Percentiles rank a stretch among this genome's conserved stretches.
Evolutionary conservation across 176 grass and related monocot species (phyloP).

Genomic region (Zea mays): DNA sequence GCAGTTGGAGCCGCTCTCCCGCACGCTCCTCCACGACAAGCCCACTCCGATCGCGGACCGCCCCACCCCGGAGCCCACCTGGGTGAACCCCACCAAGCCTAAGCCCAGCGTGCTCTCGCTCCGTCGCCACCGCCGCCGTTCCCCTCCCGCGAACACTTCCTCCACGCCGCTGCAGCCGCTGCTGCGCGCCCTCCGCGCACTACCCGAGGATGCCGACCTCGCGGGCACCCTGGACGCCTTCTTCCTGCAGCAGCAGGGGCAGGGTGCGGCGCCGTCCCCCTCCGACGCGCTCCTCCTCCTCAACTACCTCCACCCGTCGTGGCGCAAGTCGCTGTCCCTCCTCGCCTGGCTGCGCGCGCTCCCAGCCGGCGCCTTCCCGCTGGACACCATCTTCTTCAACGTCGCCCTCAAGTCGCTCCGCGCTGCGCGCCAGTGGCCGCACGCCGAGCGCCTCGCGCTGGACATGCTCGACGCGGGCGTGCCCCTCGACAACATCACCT

Average conservation of each 20-base stretch:
- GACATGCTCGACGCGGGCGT: slow-evolving; percentile 64
- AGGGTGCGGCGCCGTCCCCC: slow-evolving; percentile 40
- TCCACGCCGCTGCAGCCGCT: slow-evolving; percentile 42
- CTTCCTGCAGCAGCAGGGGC: slow-evolving; percentile 34
- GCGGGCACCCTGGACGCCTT: slow-evolving; percentile 40
- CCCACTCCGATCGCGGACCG: slow-evolving; percentile 12
- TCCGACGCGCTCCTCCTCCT: slow-evolving; percentile 72
- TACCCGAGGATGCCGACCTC: slow-evolving; percentile 51
- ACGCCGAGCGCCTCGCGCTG: slow-evolving; percentile 57
- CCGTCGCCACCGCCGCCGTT: slow-evolving; percentile 57
- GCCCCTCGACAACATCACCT: slow-evolving; percentile 87
- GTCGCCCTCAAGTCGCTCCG: slow-evolving; percentile 79
- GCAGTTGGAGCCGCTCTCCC: slow-evolving; percentile 67
- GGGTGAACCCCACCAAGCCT: slow-evolving; percentile 80
- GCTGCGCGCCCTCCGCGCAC: slow-evolving; percentile 51
- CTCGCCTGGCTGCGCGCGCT: slow-evolving; percentile 52
- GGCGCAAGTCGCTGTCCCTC: slow-evolving; percentile 68
- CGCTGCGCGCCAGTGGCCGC: slow-evolving; percentile 57
- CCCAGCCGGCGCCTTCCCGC: slow-evolving; percentile 17
- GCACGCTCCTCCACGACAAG: slow-evolving; percentile 65
- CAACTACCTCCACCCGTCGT: slow-evolving; percentile 63
- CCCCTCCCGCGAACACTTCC: slow-evolving; percentile 39
- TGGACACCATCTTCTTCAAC: slow-evolving; percentile 86
- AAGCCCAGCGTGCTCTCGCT: slow-evolving; percentile 74
- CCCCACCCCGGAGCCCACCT: slow-evolving; percentile 54